Percentiles rank a stretch among this genome's conserved stretches.
These are phyloP conservation scores for Echria macrotheca DNA, from an alignment of 495 filamentous ascomycete species.

Conservation along the genomic window DNA sequence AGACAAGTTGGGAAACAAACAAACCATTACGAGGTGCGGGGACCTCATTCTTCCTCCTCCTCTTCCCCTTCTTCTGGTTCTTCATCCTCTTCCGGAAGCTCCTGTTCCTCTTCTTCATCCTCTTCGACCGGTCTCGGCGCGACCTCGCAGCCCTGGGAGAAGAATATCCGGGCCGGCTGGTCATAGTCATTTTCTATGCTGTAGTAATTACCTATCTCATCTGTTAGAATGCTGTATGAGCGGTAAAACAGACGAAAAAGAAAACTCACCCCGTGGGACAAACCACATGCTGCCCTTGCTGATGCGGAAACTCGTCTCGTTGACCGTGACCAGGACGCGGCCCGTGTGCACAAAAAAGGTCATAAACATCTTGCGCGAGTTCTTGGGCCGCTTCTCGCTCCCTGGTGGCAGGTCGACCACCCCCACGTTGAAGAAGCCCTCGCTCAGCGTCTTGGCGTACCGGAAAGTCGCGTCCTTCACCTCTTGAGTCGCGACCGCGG, in stretches of 20 bases:
- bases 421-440: conserved; percentile 80
- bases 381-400: conserved; percentile 79
- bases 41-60: not conserved
- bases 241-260: conserved; percentile 5
- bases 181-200: conserved; percentile 69
- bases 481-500: conserved; percentile 67
- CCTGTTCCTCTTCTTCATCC: conserved; percentile 4
- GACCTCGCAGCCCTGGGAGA: conserved; percentile 73
- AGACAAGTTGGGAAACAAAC: no score
- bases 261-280: conserved; percentile 80
- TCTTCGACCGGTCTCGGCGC: conserved; percentile 9
- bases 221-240: conserved; percentile 9
- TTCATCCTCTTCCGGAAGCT: conserved; percentile 8
- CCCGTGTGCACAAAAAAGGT: conserved; percentile 84
- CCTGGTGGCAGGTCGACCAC: conserved; percentile 82
- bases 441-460: conserved; percentile 79
- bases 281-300: conserved; percentile 85
- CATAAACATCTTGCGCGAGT: conserved; percentile 89
- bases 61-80: conserved; percentile 11
- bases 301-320: conserved; percentile 77
- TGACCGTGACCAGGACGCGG: conserved; percentile 68
- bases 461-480: conserved; percentile 71
- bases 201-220: conserved; percentile 68
- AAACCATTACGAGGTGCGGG: no score
- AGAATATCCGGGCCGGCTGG: conserved; percentile 69